These are phyloP conservation scores for Penicillium parvum DNA, from an alignment of 495 filamentous ascomycete genomes.

Conservation along the genomic window DNA sequence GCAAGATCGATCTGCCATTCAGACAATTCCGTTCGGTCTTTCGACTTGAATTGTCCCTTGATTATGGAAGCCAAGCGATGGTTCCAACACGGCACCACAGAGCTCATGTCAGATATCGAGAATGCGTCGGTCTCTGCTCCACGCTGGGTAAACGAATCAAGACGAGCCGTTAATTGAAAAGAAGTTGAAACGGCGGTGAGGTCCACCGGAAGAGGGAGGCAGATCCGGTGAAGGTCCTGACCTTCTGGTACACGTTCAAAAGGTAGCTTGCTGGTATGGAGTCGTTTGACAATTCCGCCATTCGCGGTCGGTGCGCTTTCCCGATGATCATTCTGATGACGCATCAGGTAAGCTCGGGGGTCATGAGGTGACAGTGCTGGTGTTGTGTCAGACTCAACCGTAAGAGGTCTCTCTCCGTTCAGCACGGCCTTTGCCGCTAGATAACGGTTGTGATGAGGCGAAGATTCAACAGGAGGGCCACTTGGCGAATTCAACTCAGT, in stretches of 20 bases:
- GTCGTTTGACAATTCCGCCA: constrained; percentile 21
- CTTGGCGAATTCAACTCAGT: constrained; percentile 3
- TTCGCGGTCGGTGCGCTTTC: not conserved
- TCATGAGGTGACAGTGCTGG: constrained; percentile 22
- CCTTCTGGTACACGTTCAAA: constrained; percentile 36
- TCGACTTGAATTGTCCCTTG: constrained; percentile 2
- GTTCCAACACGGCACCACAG: constrained; percentile 13
- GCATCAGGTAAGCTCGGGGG: constrained; percentile 38
- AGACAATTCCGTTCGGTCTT: not conserved
- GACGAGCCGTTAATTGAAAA: constrained; percentile 1
- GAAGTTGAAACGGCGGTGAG: constrained; percentile 1
- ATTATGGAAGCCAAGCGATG: constrained; percentile 8
- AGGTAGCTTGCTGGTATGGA: constrained; percentile 26
- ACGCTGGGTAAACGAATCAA: constrained; percentile 22
- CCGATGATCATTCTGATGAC: constrained; percentile 6
- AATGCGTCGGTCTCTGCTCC: constrained; percentile 2
- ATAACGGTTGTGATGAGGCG: constrained; percentile 35
- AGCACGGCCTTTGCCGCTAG: constrained; percentile 37
- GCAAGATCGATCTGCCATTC: constrained; percentile 8
- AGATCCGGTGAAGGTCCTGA: constrained; percentile 23
- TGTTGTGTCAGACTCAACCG: not conserved
- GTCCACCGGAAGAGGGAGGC: constrained; percentile 11
- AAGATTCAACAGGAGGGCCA: constrained; percentile 9
- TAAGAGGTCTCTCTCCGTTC: constrained; percentile 9
- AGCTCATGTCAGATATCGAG: not conserved